Conservation (phyloP, 352 stramenopile species). For the Thalassiosira delicatula region DNA sequence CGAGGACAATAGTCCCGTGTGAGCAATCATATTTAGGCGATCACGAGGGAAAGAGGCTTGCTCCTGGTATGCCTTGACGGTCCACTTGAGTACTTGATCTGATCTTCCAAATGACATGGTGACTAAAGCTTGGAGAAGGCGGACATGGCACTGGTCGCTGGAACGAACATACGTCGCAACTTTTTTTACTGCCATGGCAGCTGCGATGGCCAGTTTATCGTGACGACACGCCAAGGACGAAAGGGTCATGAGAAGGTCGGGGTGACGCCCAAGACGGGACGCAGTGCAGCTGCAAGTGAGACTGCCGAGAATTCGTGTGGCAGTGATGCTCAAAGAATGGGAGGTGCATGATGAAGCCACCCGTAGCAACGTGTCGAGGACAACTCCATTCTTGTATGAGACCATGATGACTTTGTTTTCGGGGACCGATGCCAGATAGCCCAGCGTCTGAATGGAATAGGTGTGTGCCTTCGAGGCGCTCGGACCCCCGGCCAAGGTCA, state of each 20-base stretch:
- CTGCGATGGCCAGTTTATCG: slow-evolving; percentile 26
- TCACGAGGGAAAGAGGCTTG: slow-evolving; percentile 41
- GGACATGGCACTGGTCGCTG: slow-evolving; percentile 16
- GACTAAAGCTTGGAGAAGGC: slow-evolving; percentile 46
- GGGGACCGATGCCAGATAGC: slow-evolving; percentile 20
- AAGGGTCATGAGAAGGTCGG: slow-evolving; percentile 37
- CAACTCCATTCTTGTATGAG: slow-evolving; percentile 31
- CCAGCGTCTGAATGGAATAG: slow-evolving; percentile 47
- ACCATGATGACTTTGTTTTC: slow-evolving; percentile 61
- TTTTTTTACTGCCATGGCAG: slow-evolving; percentile 50
- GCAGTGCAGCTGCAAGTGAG: slow-evolving; percentile 44
- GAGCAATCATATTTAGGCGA: slow-evolving; percentile 53
- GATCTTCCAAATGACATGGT: slow-evolving; percentile 47
- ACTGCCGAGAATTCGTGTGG: slow-evolving; percentile 34
- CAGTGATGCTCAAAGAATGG: slow-evolving; percentile 32
- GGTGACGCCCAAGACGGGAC: slow-evolving; percentile 15
- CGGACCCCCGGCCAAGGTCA: slow-evolving; percentile 5
- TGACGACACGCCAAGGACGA: slow-evolving; percentile 48
- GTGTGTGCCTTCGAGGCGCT: slow-evolving; percentile 26
- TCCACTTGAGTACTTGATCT: slow-evolving; percentile 49
- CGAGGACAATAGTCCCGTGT: slow-evolving; percentile 45
- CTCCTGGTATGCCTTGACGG: slow-evolving; percentile 37
- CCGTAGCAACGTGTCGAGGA: slow-evolving; percentile 41
- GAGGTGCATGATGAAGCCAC: slow-evolving; percentile 16
- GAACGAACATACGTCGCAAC: slow-evolving; percentile 45